These are phyloP conservation scores for Hypoxylon lienhwacheense DNA, from an alignment of 495 filamentous ascomycete species.

Conservation along the genomic window DNA sequence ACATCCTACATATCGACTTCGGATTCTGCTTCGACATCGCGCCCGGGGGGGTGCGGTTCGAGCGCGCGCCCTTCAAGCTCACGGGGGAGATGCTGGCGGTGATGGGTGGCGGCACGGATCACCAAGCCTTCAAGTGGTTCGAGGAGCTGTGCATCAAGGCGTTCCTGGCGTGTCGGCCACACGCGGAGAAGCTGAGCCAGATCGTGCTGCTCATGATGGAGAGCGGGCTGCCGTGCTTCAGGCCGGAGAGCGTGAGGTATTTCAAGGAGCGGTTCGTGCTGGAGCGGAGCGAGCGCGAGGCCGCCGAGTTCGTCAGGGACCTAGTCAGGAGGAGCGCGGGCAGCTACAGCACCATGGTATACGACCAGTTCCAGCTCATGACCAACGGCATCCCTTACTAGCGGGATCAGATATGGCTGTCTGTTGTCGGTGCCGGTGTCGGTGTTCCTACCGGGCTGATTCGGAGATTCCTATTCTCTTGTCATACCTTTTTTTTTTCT, in stretches of 20 bases:
- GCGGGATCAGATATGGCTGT: not conserved
- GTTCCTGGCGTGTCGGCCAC: slow-evolving; percentile 87
- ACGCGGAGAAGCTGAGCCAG: slow-evolving; percentile 81
- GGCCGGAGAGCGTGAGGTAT: slow-evolving; percentile 89
- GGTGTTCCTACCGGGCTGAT: too few species aligned
- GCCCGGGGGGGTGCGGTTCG: slow-evolving; percentile 93
- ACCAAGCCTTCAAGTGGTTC: slow-evolving; percentile 92
- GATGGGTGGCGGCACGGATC: slow-evolving; percentile 84
- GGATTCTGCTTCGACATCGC: slow-evolving; percentile 99
- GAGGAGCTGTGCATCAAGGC: slow-evolving; percentile 95
- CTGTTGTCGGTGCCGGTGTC: not conserved
- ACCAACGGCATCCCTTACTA: slow-evolving; percentile 96
- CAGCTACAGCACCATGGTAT: slow-evolving; percentile 86
- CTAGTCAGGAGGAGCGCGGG: slow-evolving; percentile 84
- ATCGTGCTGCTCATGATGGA: slow-evolving; percentile 95
- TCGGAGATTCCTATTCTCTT: too few species aligned
- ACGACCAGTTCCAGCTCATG: slow-evolving; percentile 95
- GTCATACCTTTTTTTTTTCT: too few species aligned
- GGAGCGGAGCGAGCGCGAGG: slow-evolving; percentile 91
- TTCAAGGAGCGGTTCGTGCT: slow-evolving; percentile 92
- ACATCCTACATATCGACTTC: slow-evolving; percentile 99
- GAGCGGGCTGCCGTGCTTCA: slow-evolving; percentile 96
- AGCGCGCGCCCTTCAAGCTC: slow-evolving; percentile 97
- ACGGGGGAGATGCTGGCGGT: slow-evolving; percentile 97
- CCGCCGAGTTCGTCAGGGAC: slow-evolving; percentile 89